Conservation (phyloP, 768 basidiomycete species). For the Russula vinacea region DNA sequence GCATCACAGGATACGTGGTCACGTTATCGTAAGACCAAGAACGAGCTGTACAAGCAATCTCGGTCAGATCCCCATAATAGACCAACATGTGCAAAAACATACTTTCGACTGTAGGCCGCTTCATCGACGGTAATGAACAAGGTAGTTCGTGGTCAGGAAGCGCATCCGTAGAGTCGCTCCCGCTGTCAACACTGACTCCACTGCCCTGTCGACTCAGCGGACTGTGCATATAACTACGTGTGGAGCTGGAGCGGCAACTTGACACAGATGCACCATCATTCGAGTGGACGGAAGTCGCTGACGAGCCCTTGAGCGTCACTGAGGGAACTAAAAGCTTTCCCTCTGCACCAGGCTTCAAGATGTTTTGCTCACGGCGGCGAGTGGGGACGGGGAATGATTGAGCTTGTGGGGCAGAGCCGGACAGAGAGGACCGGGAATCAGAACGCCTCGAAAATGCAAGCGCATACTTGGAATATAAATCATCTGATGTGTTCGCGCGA, state of each 20-base stretch:
- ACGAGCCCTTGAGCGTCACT: slow-evolving; percentile 41
- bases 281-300: slow-evolving; percentile 34
- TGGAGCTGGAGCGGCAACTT: slow-evolving; percentile 30
- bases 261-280: slow-evolving; percentile 30
- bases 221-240: slow-evolving; percentile 36
- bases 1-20: slow-evolving; percentile 60
- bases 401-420: slow-evolving; percentile 35
- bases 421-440: slow-evolving; percentile 47
- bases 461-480: slow-evolving; percentile 55
- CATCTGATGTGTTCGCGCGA: slow-evolving; percentile 37
- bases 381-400: slow-evolving; percentile 36
- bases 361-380: slow-evolving; percentile 49
- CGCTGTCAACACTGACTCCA: slow-evolving; percentile 39
- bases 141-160: slow-evolving; percentile 33
- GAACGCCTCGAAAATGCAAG: slow-evolving; percentile 55
- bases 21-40: slow-evolving; percentile 78
- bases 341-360: slow-evolving; percentile 59
- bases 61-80: slow-evolving; percentile 22
- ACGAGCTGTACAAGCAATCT: slow-evolving; percentile 44
- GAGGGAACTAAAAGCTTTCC: slow-evolving; percentile 61
- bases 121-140: slow-evolving; percentile 34
- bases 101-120: slow-evolving; percentile 54
- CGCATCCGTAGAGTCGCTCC: slow-evolving; percentile 34
- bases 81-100: slow-evolving; percentile 30
- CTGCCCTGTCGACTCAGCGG: slow-evolving; percentile 44